Base-by-base conservation (phyloP, 257 asterid genomes). In the Ballota nigra region DNA sequence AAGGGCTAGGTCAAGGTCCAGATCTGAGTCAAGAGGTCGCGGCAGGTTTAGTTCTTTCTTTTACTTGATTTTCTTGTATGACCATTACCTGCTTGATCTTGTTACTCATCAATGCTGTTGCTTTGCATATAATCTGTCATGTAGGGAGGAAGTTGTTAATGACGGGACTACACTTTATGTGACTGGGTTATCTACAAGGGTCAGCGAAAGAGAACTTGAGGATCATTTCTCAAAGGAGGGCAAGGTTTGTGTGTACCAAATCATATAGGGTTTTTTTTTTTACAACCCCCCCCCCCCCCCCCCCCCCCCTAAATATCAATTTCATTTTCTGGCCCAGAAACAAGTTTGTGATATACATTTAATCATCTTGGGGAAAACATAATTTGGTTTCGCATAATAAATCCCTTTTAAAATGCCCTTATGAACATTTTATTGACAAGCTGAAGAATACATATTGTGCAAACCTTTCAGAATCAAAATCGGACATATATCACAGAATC, bases 141-240 rank as follows among this genome's bases (percentile, higher is more conserved):
- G 55, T 79, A 88, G 96, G 86, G 2, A 94, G 86, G 2, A 87
- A 0, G 85, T 6, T 34, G 63, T 58, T 71, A 92, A 92, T 83
- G 86, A 90, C 12, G 98, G 99, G 65, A 84, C 86, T 78, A 83
- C 93, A 18, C 98, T 89, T 57, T 95, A 95, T 81, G 94, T 95
- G 67, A 95, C 99, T 81, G 99, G 99, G 66, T 82, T 95, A 53
- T 95, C 99, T 49, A 89, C 96, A 9, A 85, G 99, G 88, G 99
- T 92, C 75, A 89, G 96, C 22, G 92, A 89, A 62, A 89, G 98
- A 69, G 98, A 95, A 63, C 99, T 95, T 75, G 96, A 95, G 83
- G 98, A 92, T 76, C 98, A 92, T 82, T 95, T 92, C 87, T 82
- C 96, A 0, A 92, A 88, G 85, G 92, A 95, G 76, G 99, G 99